These are phyloP conservation scores for Macrolepiota albuminosa DNA, from an alignment of 768 basidiomycete species.

Conservation along the genomic window DNA sequence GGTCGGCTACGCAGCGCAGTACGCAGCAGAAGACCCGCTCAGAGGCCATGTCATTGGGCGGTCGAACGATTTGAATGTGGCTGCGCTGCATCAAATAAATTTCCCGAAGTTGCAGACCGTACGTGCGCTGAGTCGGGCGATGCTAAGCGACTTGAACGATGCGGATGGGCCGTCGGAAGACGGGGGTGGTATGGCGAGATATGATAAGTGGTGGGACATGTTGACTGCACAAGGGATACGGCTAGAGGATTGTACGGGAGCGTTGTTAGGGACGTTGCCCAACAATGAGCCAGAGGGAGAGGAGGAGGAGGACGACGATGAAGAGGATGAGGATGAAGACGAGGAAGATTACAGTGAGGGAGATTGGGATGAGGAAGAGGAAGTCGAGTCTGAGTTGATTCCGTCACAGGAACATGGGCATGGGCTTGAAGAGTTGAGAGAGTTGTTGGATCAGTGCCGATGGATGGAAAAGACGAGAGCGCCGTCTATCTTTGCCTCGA, in stretches of 20 bases:
- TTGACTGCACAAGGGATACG: slow-evolving; percentile 46
- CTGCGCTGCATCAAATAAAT: slow-evolving; percentile 43
- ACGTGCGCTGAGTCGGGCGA: slow-evolving; percentile 48
- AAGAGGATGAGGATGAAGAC: slow-evolving; percentile 23
- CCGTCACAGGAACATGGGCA: slow-evolving; percentile 21
- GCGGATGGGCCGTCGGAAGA: slow-evolving; percentile 43
- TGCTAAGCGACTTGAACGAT: slow-evolving; percentile 55
- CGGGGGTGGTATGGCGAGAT: slow-evolving; percentile 45
- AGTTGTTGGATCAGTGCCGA: slow-evolving; percentile 53
- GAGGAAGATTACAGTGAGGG: slow-evolving; percentile 28
- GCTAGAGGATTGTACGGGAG: slow-evolving; percentile 76
- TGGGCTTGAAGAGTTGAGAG: slow-evolving; percentile 41
- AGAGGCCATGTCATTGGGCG: slow-evolving; percentile 41
- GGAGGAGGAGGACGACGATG: slow-evolving; percentile 19
- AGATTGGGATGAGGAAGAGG: slow-evolving; percentile 23
- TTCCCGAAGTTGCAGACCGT: slow-evolving; percentile 62
- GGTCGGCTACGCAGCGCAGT: slow-evolving; percentile 46
- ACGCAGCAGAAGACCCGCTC: slow-evolving; percentile 37
- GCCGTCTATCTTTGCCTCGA: slow-evolving; percentile 29
- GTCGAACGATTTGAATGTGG: slow-evolving; percentile 64
- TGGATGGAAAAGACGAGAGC: slow-evolving; percentile 43
- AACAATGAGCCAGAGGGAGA: slow-evolving; percentile 25
- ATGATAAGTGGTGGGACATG: slow-evolving; percentile 66
- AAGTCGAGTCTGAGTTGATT: slow-evolving; percentile 18
- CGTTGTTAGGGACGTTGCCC: slow-evolving; percentile 48